A percentile compares a stretch with the other conserved stretches of the same genome.
These are phyloP conservation scores for Mycosarcoma mackinlayi DNA, from an alignment of 1,284 basidiomycete species.

Conservation along the genomic window DNA sequence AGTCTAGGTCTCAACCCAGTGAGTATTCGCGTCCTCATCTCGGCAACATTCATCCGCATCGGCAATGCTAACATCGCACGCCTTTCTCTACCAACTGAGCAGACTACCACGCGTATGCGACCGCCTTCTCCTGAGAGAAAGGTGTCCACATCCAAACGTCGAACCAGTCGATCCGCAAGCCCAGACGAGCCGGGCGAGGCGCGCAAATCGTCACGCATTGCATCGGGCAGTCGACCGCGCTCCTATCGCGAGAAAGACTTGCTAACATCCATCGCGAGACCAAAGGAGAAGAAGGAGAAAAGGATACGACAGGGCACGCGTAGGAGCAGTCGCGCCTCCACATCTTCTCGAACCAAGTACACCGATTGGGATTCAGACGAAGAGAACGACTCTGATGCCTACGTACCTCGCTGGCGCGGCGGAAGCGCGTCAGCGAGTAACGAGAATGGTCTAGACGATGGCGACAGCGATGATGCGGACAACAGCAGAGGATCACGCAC, in stretches of 20 bases:
- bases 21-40: conserved; percentile 5
- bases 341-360: conserved; percentile 33
- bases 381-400: conserved; percentile 40
- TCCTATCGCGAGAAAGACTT: conserved; percentile 40
- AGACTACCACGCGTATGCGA: conserved; percentile 32
- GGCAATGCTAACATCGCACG: neutral
- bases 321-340: conserved; percentile 33
- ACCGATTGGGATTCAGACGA: conserved; percentile 49
- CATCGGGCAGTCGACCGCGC: conserved; percentile 25
- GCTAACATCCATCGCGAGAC: conserved; percentile 20
- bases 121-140: conserved; percentile 41
- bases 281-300: conserved; percentile 30
- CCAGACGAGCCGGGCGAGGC: conserved; percentile 13
- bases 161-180: conserved; percentile 9
- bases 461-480: conserved; percentile 26
- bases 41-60: neutral
- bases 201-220: conserved; percentile 50
- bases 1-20: conserved; percentile 44
- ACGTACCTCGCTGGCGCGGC: conserved; percentile 39
- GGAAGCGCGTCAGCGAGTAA: conserved; percentile 8
- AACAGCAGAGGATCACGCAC: conserved; percentile 32
- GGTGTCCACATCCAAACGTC: conserved; percentile 9
- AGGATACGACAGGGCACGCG: conserved; percentile 35
- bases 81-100: no score
- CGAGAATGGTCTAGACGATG: conserved; percentile 6